A percentile compares a stretch with the other conserved stretches of the same genome.
phyloP scores from a whole-genome alignment of 2,329 filamentous ascomycete genomes.

The Grosmannia serpens region DNA sequence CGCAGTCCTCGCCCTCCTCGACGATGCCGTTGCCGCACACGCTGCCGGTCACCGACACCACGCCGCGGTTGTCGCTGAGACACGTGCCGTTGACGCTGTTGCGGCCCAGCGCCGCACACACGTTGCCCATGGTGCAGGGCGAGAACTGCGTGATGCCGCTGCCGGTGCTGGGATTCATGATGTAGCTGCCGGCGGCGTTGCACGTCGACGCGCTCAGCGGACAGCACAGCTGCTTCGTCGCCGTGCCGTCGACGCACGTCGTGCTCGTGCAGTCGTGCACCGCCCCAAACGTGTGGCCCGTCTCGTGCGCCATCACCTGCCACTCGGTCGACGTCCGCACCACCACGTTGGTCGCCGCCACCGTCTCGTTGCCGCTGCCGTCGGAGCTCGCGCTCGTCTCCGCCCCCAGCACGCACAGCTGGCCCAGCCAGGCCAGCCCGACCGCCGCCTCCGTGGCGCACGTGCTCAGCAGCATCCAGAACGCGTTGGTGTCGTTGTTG shows the following conservation, averaged over 20 bases:
- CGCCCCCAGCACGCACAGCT: conserved; percentile 59
- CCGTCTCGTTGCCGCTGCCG: conserved; percentile 45
- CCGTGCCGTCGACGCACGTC: conserved; percentile 54
- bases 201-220: conserved; percentile 58
- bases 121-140: conserved; percentile 80
- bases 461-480: conserved; percentile 81
- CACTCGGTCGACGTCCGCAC: conserved; percentile 74
- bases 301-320: conserved; percentile 93
- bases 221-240: conserved; percentile 54
- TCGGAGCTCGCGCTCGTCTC: conserved; percentile 35
- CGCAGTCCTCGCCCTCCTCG: conserved; percentile 86
- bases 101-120: conserved; percentile 73
- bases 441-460: conserved; percentile 78
- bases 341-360: conserved; percentile 82
- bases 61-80: conserved; percentile 72
- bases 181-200: conserved; percentile 65
- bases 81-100: conserved; percentile 68
- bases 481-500: conserved; percentile 64
- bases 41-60: conserved; percentile 69
- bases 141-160: conserved; percentile 69
- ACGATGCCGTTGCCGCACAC: conserved; percentile 97
- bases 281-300: conserved; percentile 88
- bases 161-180: conserved; percentile 92
- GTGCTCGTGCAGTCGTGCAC: conserved; percentile 75
- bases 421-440: conserved; percentile 85